phyloP scores from a whole-genome alignment of 768 basidiomycete genomes.

The Agaricus sinodeliciosus region DNA sequence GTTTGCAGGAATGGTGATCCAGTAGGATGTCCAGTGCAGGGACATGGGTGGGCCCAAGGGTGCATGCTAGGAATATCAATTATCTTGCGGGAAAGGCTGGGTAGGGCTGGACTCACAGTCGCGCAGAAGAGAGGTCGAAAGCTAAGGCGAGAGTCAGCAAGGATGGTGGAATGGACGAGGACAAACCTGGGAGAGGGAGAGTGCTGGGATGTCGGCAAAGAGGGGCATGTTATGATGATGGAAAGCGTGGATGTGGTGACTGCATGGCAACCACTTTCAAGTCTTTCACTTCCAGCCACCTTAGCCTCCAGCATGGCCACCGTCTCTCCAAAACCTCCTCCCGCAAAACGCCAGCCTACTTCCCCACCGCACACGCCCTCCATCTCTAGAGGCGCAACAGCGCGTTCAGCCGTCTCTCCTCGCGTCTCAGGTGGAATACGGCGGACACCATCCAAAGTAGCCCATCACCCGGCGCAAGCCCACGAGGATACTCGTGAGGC shows the following conservation, averaged over 20 bases:
- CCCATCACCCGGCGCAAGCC: slow-evolving; percentile 26
- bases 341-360: slow-evolving; percentile 35
- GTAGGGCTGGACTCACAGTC: slow-evolving; percentile 22
- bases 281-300: neutral
- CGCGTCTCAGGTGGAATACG: slow-evolving; percentile 40
- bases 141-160: slow-evolving; percentile 21
- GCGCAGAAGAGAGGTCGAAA: slow-evolving; percentile 33
- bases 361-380: slow-evolving; percentile 30
- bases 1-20: slow-evolving; percentile 17
- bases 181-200: slow-evolving; percentile 10
- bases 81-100: neutral
- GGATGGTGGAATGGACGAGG: slow-evolving; percentile 4
- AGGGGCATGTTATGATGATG: slow-evolving; percentile 7
- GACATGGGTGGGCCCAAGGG: slow-evolving; percentile 23
- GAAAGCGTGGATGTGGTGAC: slow-evolving; percentile 1
- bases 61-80: slow-evolving; percentile 18
- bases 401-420: slow-evolving; percentile 59
- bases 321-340: slow-evolving; percentile 38
- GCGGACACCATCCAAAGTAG: slow-evolving; percentile 42
- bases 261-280: slow-evolving; percentile 9
- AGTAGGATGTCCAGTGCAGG: slow-evolving; percentile 28
- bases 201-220: slow-evolving; percentile 11
- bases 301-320: slow-evolving; percentile 30
- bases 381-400: slow-evolving; percentile 48
- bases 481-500: slow-evolving; percentile 48